These are phyloP conservation scores for Ogataea saltuana DNA, from an alignment of 805 yeast genomes.

Conservation along the genomic window DNA sequence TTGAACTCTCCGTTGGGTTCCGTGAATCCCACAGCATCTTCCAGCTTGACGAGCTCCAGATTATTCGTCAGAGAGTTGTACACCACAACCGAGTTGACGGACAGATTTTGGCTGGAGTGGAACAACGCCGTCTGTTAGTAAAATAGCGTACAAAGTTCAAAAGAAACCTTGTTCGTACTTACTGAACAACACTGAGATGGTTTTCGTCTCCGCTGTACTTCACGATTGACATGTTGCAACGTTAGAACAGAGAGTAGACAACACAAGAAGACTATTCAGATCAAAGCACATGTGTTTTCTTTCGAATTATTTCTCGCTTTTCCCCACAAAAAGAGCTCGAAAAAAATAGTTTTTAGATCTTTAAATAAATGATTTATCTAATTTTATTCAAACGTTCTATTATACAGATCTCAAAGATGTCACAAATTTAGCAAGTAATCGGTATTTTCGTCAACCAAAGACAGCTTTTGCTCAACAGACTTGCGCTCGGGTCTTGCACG, in stretches of 20 bases:
- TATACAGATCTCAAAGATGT: neutral
- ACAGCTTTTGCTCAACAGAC: neutral
- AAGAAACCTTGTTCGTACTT: no score
- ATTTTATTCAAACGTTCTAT: conserved; percentile 1
- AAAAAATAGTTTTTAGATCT: no score
- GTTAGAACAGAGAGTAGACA: neutral
- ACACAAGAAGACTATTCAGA: no score
- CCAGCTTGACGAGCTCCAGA: conserved; percentile 29
- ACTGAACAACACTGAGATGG: conserved; percentile 23
- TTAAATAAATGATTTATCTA: no score
- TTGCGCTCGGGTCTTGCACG: neutral
- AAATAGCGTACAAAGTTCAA: neutral
- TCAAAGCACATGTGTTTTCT: no score
- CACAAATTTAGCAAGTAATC: conserved; percentile 17
- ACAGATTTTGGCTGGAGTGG: conserved; percentile 21
- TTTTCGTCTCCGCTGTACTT: conserved; percentile 18
- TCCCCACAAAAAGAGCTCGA: no score
- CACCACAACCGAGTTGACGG: conserved; percentile 31
- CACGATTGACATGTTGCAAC: conserved; percentile 22
- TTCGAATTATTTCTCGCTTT: no score
- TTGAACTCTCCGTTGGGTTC: neutral
- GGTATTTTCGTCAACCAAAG: conserved; percentile 14
- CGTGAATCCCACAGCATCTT: conserved; percentile 6
- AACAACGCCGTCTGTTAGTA: no score
- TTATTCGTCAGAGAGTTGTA: conserved; percentile 32